phyloP scores from a whole-genome alignment of 768 basidiomycete species.

The Clitopilus passeckerianus region DNA sequence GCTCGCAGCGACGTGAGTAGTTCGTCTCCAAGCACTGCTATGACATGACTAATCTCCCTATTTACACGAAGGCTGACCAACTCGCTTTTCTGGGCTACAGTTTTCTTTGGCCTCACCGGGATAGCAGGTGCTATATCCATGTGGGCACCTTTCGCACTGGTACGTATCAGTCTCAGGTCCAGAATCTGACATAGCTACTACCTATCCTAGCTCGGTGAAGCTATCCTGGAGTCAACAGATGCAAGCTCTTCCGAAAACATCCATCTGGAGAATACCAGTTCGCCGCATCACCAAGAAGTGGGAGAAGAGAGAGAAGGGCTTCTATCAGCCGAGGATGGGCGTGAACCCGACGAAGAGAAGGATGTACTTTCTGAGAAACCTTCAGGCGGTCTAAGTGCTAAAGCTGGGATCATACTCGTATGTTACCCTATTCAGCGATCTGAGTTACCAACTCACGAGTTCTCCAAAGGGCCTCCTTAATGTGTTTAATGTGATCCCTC shows the following conservation, averaged over 20 bases:
- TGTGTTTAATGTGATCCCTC: conserved; percentile 89
- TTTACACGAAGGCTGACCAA: conserved; percentile 13
- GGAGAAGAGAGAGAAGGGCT: conserved; percentile 8
- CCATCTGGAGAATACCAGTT: conserved; percentile 38
- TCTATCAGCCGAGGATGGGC: neutral
- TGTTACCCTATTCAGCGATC: conserved; percentile 18
- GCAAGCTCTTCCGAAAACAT: conserved; percentile 32
- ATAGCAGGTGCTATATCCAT: conserved; percentile 88
- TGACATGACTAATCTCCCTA: too few relatives aligned
- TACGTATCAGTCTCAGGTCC: conserved; percentile 27
- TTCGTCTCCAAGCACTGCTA: neutral
- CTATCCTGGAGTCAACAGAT: conserved; percentile 66
- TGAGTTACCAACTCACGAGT: neutral
- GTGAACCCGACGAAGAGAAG: neutral
- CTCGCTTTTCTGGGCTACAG: conserved; percentile 63
- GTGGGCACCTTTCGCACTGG: conserved; percentile 92
- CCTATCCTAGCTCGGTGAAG: conserved; percentile 65
- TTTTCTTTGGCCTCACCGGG: conserved; percentile 74
- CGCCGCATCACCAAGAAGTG: conserved; percentile 17
- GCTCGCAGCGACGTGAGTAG: conserved; percentile 76
- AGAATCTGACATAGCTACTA: neutral
- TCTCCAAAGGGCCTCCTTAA: conserved; percentile 83
- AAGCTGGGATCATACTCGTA: conserved; percentile 86
- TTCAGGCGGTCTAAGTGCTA: conserved; percentile 59
- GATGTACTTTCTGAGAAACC: conserved; percentile 34